Evolutionary conservation across 768 basidiomycete genomes (phyloP), one percentile per base, ranked within the genome.

Genomic region (Cystobasidium tubakii): DNA sequence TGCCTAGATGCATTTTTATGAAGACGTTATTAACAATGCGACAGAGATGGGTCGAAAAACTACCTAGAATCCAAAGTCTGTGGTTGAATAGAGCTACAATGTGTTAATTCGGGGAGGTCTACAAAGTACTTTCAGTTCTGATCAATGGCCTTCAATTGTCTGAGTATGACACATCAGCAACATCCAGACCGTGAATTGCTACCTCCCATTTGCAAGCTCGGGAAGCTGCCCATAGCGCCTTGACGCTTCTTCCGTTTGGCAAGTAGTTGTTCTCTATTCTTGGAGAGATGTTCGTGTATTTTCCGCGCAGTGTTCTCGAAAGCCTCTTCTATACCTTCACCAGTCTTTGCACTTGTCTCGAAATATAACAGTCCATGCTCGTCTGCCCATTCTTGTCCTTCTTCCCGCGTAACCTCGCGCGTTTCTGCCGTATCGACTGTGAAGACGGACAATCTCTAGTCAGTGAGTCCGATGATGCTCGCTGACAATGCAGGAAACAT

Each of bases 401-500:
- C 77, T 33, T 74, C 66, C 46, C 54, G 15, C 33, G 62, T 69
- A 7, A 75, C 75, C 54, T 77, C 76, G 3, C 73, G 36, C 73
- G 66, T 62, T 64, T 73, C 78, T 7, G 62, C 70, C n/a, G 73
- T 3, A 31, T n/a, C 43, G 43, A 31, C n/a, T 25, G 12, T 12
- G 7, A 10, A 27, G 53, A 23, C 1, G 25, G 39, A n/a, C n/a
- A 9, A 43, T 4, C 21, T 66, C 46, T 7, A 15, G 2, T 10
- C 34, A 43, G 39, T 15, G 15, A 6, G 39, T 6, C 15, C 15
- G 7, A 39, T 6, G 39, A 6, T 39, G 6, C 15, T 39, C 6
- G 39, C 7, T 6, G 39, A 39, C 7, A 39, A 15, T 39, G 39
- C 6, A 6, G 15, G 39, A 39, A 4, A 34, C 81, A 97, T 94